Conservation (phyloP, 495 filamentous ascomycete species). For the Cercophora samala region DNA sequence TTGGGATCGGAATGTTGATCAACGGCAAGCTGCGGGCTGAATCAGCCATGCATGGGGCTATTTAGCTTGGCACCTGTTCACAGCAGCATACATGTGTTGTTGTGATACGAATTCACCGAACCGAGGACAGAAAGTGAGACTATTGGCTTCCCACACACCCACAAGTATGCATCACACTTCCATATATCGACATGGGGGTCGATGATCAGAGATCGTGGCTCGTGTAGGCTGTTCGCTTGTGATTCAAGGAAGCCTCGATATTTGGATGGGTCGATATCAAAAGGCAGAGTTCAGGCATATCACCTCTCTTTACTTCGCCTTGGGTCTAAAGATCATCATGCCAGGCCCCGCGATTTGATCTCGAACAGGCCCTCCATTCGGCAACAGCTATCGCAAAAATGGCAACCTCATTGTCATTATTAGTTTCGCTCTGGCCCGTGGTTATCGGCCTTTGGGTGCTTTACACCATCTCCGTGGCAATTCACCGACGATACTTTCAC, state of each 20-base stretch:
- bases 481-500: constrained; percentile 35
- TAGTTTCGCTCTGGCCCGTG: background rate
- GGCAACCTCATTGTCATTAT: background rate
- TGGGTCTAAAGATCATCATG: too few relatives aligned
- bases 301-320: too few relatives aligned
- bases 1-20: background rate
- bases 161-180: background rate
- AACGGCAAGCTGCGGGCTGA: background rate
- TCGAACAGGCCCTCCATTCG: too few relatives aligned
- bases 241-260: background rate
- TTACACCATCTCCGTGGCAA: background rate
- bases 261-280: background rate
- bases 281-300: background rate
- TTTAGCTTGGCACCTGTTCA: background rate
- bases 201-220: background rate
- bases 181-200: background rate
- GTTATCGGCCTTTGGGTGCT: background rate
- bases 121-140: background rate
- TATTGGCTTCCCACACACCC: background rate
- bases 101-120: background rate
- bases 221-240: background rate
- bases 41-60: background rate
- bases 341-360: too few relatives aligned
- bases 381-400: background rate
- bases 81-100: background rate